These are phyloP conservation scores for Phyllosticta citrichinensis DNA, from an alignment of 2,329 filamentous ascomycete species.

Conservation along the genomic window DNA sequence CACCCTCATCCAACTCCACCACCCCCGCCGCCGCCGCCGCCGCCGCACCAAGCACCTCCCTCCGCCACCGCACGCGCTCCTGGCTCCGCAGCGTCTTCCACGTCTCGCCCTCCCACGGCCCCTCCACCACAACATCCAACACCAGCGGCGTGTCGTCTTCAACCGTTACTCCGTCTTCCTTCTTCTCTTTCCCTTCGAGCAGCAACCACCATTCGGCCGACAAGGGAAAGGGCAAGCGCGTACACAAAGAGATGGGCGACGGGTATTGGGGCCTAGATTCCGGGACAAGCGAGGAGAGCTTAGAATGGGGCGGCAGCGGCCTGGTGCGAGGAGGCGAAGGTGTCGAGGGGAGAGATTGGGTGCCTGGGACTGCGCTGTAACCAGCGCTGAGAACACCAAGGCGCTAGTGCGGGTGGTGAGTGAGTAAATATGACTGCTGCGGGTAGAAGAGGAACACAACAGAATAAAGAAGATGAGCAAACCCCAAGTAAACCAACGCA, in stretches of 20 bases:
- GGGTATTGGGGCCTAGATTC: neutral
- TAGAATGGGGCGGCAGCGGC: neutral
- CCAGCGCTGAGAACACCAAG: too few relatives aligned
- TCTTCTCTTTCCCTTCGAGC: neutral
- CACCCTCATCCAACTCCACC: neutral
- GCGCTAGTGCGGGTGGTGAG: too few relatives aligned
- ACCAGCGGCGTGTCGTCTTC: neutral
- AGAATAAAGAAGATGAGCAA: too few relatives aligned
- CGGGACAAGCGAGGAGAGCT: neutral
- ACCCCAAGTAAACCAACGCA: too few relatives aligned
- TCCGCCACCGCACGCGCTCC: neutral
- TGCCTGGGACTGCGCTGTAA: neutral
- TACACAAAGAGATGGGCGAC: neutral
- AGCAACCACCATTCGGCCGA: neutral
- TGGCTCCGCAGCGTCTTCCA: neutral
- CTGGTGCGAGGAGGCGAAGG: neutral
- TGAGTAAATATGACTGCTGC: too few relatives aligned
- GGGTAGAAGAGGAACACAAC: too few relatives aligned
- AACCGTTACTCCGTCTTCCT: neutral
- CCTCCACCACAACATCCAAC: neutral
- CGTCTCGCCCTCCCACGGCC: neutral
- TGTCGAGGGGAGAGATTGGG: neutral
- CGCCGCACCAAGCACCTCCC: neutral
- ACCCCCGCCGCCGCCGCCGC: neutral
- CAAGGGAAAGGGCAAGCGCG: neutral